These are phyloP conservation scores for Pyrenochaeta sp. DNA, from an alignment of 2,329 filamentous ascomycete genomes.

Conservation along the genomic window DNA sequence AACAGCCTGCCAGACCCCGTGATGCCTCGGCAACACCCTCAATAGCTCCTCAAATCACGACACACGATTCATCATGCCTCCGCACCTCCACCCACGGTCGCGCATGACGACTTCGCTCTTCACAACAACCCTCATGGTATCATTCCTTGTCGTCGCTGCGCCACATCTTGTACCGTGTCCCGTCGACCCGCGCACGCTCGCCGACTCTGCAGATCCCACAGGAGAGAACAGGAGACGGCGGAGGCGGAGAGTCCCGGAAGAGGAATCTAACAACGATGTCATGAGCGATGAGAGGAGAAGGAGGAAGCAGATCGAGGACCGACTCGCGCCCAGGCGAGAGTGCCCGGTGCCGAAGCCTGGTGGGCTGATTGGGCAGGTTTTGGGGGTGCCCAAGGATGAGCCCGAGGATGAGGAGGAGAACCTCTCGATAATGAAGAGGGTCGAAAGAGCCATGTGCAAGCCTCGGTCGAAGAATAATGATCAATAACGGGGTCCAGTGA, in stretches of 20 bases:
- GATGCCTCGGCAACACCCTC: conserved; percentile 39
- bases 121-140: conserved; percentile 87
- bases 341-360: conserved; percentile 93
- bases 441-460: conserved; percentile 21
- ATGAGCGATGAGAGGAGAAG: conserved; percentile 31
- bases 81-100: conserved; percentile 89
- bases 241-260: conserved; percentile 49
- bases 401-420: conserved; percentile 23
- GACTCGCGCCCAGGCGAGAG: conserved; percentile 64
- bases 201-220: conserved; percentile 66
- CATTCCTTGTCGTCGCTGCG: conserved; percentile 89
- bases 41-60: conserved; percentile 21
- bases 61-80: conserved; percentile 67
- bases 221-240: conserved; percentile 47
- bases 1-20: conserved; percentile 27
- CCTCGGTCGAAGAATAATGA: conserved; percentile 16
- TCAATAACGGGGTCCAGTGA: conserved; percentile 13
- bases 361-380: conserved; percentile 76
- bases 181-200: conserved; percentile 75
- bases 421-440: conserved; percentile 14
- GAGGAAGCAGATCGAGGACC: conserved; percentile 26
- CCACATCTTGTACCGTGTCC: conserved; percentile 94
- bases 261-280: conserved; percentile 29
- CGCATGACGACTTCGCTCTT: conserved; percentile 94
- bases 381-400: conserved; percentile 68